Percentiles rank a stretch among this genome's conserved stretches.
Evolutionary conservation across 768 basidiomycete genomes (phyloP).

Genomic region (Jaapia argillacea): DNA sequence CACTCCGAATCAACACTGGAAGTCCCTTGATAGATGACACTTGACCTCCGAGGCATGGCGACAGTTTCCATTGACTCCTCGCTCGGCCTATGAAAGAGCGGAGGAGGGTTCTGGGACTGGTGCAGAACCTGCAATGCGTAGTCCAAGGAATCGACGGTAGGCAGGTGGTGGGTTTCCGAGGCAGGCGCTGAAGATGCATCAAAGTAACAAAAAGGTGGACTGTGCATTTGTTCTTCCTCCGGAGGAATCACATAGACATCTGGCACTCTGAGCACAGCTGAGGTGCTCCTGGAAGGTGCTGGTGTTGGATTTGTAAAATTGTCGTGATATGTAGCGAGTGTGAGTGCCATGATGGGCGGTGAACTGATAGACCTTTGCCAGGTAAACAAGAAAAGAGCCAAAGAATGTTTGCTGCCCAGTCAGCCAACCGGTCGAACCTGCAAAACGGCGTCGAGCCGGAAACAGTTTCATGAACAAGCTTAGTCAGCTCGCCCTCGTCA

Average conservation of each 20-base stretch:
- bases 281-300: no score
- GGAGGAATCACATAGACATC: conserved; percentile 26
- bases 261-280: no score
- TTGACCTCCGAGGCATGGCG: conserved; percentile 17
- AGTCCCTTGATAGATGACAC: conserved; percentile 2
- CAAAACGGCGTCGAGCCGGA: no score
- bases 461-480: no score
- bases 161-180: conserved; percentile 11
- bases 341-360: no score
- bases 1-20: background rate
- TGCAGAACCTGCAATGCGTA: conserved; percentile 17
- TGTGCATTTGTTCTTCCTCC: conserved; percentile 24
- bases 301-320: conserved; percentile 3
- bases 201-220: conserved; percentile 24
- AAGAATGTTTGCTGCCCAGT: no score
- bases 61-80: conserved; percentile 16
- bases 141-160: conserved; percentile 20
- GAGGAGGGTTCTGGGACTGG: conserved; percentile 15
- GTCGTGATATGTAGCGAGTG: conserved; percentile 2
- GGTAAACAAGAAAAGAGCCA: background rate
- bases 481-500: no score
- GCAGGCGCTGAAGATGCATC: conserved; percentile 18
- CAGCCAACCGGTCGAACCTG: no score
- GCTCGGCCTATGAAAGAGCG: conserved; percentile 15
- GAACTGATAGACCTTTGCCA: background rate